phyloP scores from a whole-genome alignment of 2,329 filamentous ascomycete genomes.

The Cladophialophora immunda region DNA sequence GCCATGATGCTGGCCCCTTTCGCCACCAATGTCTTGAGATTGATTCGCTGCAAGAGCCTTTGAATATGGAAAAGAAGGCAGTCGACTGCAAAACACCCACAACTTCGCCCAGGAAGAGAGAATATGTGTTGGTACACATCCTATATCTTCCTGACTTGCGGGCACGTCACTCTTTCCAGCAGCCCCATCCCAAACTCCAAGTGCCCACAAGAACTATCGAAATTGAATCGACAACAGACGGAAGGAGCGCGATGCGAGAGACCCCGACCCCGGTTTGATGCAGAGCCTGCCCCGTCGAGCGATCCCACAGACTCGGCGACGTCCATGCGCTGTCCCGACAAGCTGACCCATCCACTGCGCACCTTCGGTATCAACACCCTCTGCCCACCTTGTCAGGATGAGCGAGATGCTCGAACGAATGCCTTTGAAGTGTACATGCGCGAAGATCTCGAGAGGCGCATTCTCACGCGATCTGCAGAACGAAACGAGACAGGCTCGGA shows the following conservation, averaged over 20 bases:
- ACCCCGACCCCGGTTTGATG: background rate
- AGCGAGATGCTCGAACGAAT: constrained; percentile 27
- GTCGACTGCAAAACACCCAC: background rate
- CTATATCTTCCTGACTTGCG: constrained; percentile 35
- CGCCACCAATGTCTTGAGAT: background rate
- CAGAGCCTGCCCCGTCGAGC: background rate
- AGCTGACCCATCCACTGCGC: constrained; percentile 29
- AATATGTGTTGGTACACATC: constrained; percentile 38
- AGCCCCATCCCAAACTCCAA: constrained; percentile 22
- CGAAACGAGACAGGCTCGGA: constrained; percentile 19
- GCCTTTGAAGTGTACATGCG: constrained; percentile 22
- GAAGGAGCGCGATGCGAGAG: background rate
- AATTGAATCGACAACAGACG: background rate
- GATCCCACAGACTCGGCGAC: background rate
- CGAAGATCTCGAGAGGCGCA: constrained; percentile 20
- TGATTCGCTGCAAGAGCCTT: background rate
- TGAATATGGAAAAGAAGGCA: background rate
- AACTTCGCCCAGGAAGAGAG: background rate
- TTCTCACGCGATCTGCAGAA: constrained; percentile 17
- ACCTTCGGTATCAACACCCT: constrained; percentile 31
- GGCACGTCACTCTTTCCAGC: constrained; percentile 29
- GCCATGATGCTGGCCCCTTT: background rate
- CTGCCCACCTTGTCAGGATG: constrained; percentile 28
- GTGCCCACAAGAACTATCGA: constrained; percentile 10
- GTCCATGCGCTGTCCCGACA: constrained; percentile 3